Conservation (phyloP, 2,329 filamentous ascomycete species). For the Fusarium pseudoanthophilum region DNA sequence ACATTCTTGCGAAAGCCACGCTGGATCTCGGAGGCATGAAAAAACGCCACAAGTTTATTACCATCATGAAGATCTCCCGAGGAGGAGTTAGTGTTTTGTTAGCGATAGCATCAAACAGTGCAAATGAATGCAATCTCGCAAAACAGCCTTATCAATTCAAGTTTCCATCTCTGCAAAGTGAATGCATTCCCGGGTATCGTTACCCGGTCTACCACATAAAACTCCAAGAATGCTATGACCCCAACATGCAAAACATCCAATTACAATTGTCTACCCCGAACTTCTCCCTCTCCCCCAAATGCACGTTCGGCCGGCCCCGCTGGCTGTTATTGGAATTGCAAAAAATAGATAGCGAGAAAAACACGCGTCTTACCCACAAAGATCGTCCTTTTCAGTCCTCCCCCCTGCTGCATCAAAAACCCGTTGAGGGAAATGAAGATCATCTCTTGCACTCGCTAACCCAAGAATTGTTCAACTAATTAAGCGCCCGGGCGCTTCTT, state of each 20-base stretch:
- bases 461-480: background rate
- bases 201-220: conserved; percentile 10
- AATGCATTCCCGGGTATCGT: conserved; percentile 5
- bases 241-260: conserved; percentile 23
- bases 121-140: conserved; percentile 23
- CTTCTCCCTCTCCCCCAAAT: background rate
- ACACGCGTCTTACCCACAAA: conserved; percentile 38
- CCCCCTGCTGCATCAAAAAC: conserved; percentile 23
- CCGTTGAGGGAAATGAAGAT: conserved; percentile 42
- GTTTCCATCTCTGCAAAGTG: background rate
- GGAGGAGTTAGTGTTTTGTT: conserved; percentile 7
- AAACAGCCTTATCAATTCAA: background rate
- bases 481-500: conserved; percentile 33
- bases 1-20: conserved; percentile 32
- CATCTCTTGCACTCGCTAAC: conserved; percentile 28
- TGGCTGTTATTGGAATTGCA: background rate
- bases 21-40: conserved; percentile 15
- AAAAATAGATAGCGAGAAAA: conserved; percentile 19
- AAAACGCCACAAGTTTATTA: conserved; percentile 21
- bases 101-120: conserved; percentile 26
- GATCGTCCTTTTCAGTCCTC: conserved; percentile 9
- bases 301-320: conserved; percentile 24
- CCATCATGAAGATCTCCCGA: conserved; percentile 24
- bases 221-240: conserved; percentile 12
- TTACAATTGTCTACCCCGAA: conserved; percentile 4